Evolutionary conservation across 1,139 yeast genomes (phyloP).

Genomic region (Zygosaccharomyces sapae): DNA sequence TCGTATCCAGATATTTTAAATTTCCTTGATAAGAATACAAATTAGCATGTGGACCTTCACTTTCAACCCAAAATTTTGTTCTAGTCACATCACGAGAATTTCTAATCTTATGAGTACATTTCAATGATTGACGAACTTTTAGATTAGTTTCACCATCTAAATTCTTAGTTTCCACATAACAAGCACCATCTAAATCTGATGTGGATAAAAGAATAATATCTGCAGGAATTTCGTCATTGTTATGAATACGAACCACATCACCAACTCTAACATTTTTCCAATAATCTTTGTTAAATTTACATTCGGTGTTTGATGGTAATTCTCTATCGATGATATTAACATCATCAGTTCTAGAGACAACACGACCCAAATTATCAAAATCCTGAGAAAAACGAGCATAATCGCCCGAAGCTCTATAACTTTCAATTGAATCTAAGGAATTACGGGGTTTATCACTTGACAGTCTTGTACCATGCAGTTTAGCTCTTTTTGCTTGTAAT

Average conservation of each 20-base stretch:
- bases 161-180: conserved; percentile 91
- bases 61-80: conserved; percentile 77
- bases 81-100: conserved; percentile 71
- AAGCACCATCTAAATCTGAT: conserved; percentile 83
- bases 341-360: conserved; percentile 20
- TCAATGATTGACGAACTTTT: conserved; percentile 71
- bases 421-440: conserved; percentile 33
- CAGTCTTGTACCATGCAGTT: conserved; percentile 16
- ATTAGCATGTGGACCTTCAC: conserved; percentile 85
- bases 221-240: conserved; percentile 91
- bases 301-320: conserved; percentile 30
- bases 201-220: conserved; percentile 77
- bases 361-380: conserved; percentile 22
- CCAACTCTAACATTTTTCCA: conserved; percentile 94
- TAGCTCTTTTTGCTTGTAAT: conserved; percentile 24
- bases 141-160: conserved; percentile 95
- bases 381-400: conserved; percentile 31
- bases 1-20: conserved; percentile 41
- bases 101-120: conserved; percentile 60
- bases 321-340: conserved; percentile 28
- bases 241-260: conserved; percentile 76
- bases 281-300: conserved; percentile 58
- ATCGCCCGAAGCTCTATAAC: conserved; percentile 33
- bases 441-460: conserved; percentile 28
- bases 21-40: conserved; percentile 80